Percentiles rank a stretch among this genome's conserved stretches.
phyloP scores from a whole-genome alignment of 78 protist species.

The Cavenderia fasciculata region DNA sequence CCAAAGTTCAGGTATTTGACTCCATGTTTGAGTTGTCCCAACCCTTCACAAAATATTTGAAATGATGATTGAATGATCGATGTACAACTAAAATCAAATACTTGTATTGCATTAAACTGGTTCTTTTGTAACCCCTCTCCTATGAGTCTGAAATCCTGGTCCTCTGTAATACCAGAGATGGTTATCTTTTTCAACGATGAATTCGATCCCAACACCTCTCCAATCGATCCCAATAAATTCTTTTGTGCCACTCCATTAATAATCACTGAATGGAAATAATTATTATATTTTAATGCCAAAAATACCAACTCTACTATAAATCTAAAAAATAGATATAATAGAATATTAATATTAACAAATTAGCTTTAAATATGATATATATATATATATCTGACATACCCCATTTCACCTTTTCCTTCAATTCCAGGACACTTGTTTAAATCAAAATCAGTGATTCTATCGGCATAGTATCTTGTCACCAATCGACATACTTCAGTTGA shows the following conservation, averaged over 20 bases:
- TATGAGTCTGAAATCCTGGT: not conserved
- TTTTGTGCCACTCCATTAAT: constrained; percentile 1
- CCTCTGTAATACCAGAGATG: not conserved
- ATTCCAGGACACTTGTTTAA: constrained; percentile 49
- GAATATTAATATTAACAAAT: not conserved
- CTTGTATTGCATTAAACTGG: constrained; percentile 5
- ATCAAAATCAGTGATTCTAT: constrained; percentile 30
- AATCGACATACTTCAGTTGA: constrained; percentile 15
- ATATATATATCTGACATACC: not conserved
- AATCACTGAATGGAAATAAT: constrained; percentile 15
- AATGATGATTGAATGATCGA: not conserved
- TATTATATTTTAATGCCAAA: constrained; percentile 19
- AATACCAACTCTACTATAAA: constrained; percentile 3
- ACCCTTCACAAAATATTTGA: constrained; percentile 4
- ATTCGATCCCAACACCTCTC: constrained; percentile 14
- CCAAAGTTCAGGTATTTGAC: constrained; percentile 15
- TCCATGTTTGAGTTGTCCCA: constrained; percentile 30
- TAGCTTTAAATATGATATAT: no score
- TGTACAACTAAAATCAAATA: constrained; percentile 17
- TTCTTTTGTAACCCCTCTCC: not conserved
- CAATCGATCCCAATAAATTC: not conserved
- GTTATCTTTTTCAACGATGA: constrained; percentile 11
- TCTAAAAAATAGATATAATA: not conserved
- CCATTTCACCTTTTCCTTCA: constrained; percentile 20
- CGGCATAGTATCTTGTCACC: constrained; percentile 20